A percentile compares a stretch with the other conserved stretches of the same genome.
These are phyloP conservation scores for Gryganskiella cystojenkinii DNA, from an alignment of 192 early-diverging fungal genomes.

Conservation along the genomic window DNA sequence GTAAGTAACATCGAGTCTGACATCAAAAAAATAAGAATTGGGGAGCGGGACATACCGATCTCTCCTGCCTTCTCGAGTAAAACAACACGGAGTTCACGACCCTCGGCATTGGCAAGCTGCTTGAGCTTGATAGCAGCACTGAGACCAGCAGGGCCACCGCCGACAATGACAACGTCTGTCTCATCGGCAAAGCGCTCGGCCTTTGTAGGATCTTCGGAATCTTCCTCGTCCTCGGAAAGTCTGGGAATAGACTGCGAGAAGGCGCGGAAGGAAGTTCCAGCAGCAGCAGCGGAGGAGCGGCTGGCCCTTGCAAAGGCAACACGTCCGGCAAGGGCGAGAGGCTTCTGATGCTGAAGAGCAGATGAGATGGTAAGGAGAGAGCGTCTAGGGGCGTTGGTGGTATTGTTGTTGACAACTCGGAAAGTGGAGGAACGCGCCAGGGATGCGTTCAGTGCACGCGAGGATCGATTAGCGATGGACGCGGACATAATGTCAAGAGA, in stretches of 20 bases:
- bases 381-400: constrained; percentile 29
- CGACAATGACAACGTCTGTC: constrained; percentile 96
- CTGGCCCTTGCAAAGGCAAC: constrained; percentile 6
- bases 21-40: too few species aligned
- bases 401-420: constrained; percentile 9
- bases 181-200: constrained; percentile 82
- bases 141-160: constrained; percentile 93
- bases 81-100: constrained; percentile 89
- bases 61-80: constrained; percentile 95
- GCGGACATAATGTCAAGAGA: too few species aligned
- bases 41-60: constrained; percentile 81
- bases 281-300: too few species aligned
- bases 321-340: neutral
- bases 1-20: too few species aligned
- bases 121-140: constrained; percentile 95
- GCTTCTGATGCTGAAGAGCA: constrained; percentile 23
- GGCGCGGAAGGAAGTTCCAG: constrained; percentile 26
- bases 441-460: constrained; percentile 34
- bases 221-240: constrained; percentile 42
- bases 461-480: constrained; percentile 37
- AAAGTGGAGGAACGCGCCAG: constrained; percentile 12
- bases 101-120: constrained; percentile 86
- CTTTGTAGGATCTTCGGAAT: constrained; percentile 60
- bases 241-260: constrained; percentile 40
- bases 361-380: constrained; percentile 37